phyloP scores from a whole-genome alignment of 306 rosid species.

The Cicer judaicum region DNA sequence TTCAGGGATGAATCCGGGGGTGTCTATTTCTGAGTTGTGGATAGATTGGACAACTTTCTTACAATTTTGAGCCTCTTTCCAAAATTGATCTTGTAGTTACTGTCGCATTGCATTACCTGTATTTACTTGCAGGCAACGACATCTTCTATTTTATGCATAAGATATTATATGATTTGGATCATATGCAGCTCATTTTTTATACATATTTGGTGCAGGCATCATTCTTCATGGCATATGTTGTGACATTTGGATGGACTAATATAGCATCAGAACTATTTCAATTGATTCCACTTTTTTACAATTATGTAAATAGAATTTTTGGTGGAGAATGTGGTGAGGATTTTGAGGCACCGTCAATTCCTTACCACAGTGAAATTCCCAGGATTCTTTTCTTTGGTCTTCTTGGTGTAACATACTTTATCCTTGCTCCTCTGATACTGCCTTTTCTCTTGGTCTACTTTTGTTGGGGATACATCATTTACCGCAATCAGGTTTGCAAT shows the following conservation, averaged over 20 bases:
- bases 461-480: conserved; percentile 75
- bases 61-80: neutral
- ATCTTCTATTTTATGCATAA: conserved; percentile 7
- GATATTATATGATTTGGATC: conserved; percentile 16
- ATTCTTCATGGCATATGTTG: conserved; percentile 77
- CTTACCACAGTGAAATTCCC: conserved; percentile 72
- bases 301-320: conserved; percentile 52
- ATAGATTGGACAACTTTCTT: neutral
- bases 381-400: conserved; percentile 76
- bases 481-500: conserved; percentile 81
- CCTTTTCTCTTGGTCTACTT: conserved; percentile 85
- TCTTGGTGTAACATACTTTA: conserved; percentile 84
- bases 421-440: conserved; percentile 86
- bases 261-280: conserved; percentile 73
- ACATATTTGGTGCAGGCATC: conserved; percentile 72
- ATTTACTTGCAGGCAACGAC: neutral
- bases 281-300: conserved; percentile 52
- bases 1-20: neutral
- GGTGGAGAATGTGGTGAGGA: conserved; percentile 48
- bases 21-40: conserved; percentile 12
- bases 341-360: conserved; percentile 69
- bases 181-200: conserved; percentile 32
- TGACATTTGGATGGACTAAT: conserved; percentile 68
- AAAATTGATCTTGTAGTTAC: neutral
- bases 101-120: conserved; percentile 3